Base-by-base conservation (phyloP, 2,329 filamentous ascomycete species). In the Aureobasidium vineae region DNA sequence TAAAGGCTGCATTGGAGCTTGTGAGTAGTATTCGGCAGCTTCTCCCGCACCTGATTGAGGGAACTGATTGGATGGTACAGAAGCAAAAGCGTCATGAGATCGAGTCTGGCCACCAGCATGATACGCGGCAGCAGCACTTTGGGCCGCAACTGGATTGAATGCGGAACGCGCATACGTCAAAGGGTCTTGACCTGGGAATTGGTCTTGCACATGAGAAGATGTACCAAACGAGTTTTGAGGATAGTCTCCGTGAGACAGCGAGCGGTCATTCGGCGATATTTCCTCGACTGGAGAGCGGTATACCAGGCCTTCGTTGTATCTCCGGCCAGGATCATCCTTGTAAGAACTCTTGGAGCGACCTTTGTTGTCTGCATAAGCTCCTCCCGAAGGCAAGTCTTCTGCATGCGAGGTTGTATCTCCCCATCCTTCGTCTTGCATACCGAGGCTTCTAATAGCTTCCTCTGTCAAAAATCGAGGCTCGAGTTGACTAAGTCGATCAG, bases 71-170 rank as follows among this genome's bases (percentile, higher is more conserved):
- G 81, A 74, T 10, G 77, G 75, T 1, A 81, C 75, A 5, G 82
- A 82, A 19, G 86, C 82, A 28, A 84, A 70, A n/a, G 21, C 13
- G 15, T 31, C 21, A 16, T 45, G 15, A 49, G 40, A 13, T 72
- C 88, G 78, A 13, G 86, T 86, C 70, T 85, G 81, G 72, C 88
- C 86, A 50, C 83, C 81, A 73, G 88, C 88, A 73, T 86, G 88
- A 73, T 86, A 89, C n/a, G 73, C 73, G 19, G 86, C 82, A 6
- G 85, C 85, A 41, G 80, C 79, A 38, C 86, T 86, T 63, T 81
- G 80, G 15, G 56, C 68, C 69, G 53, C 66, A 56, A 28, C 65
- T 76, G 63, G 81, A 80, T 64, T 78, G 75, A 70, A 83, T 50
- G 83, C 63, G 21, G 71, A 79, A 57, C 77, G 73, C 11, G 82